Base-by-base conservation (phyloP, 2,329 filamentous ascomycete species). In the Penicillium sp. region DNA sequence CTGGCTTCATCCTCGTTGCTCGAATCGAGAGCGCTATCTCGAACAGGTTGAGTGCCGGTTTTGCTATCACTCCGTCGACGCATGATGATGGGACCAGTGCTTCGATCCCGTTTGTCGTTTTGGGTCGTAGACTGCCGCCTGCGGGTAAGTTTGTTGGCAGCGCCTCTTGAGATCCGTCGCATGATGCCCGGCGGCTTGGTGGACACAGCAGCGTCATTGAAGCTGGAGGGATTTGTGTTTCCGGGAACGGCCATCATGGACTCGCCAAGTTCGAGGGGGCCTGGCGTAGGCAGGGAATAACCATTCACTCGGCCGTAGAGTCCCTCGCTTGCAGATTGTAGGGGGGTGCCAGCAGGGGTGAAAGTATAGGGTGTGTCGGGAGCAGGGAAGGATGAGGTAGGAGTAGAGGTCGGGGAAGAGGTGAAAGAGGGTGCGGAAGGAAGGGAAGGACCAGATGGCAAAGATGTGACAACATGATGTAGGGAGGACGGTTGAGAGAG, bases 11-110 rank as follows among this genome's bases (percentile, higher is more conserved):
- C 71, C 29, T 75, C 73, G 42, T 73, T 71, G 61, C 73, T 74
- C 3, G 73, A 75, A 27, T 75, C 74, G n/a, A 75, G 59, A 37
- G 79, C 79, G 53, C 76, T 79, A 42, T 76, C 73, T 40, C 71
- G 69, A 56, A 82, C 81, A 37, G 82, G 77, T 10, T 86, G 84
- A 8, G 82, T 81, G 7, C 88, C 88, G 63, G 86, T 90, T 74
- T 90, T 94, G 78, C 93, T 96, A 74, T 95, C 92, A 74, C 93
- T 97, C 64, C 93, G 87, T 57, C 91, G 84, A 61, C 93, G 87
- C 75, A 96, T 86, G 52, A 96, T 89, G 56, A 92, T 89, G 2
- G 94, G 94, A 0, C 94, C 94, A 27, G 92, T 88, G 71, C 93
- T 97, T 61, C 90, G 88, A 70, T 97, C 92, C 42, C 93, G 87